Evolutionary conservation across 257 asterid genomes (phyloP), one percentile per base, ranked within the genome.

Genomic region (Coffea canephora): DNA sequence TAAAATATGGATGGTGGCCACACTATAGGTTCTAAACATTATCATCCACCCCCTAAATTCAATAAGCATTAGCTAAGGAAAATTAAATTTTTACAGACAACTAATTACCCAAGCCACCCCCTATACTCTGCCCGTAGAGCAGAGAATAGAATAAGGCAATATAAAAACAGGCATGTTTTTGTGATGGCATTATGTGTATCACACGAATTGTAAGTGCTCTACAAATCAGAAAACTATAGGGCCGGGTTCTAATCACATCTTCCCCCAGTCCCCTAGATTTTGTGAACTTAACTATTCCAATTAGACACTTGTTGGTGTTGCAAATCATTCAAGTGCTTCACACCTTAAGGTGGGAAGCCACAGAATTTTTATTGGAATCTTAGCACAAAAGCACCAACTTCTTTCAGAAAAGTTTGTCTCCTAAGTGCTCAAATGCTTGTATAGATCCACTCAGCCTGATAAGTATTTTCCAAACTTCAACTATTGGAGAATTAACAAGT

Each of bases 341-440:
- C 41, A 68, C 31, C 43, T 59, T 75, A 78, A 70, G 73, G 91
- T 86, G 75, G 82, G 83, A 84, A 83, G 64, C 87, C 87, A 88
- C 88, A 75, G 68, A 82, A 52, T 48, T 50, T 69, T 48, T 64
- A 79, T 82, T 86, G 92, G 92, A 86, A 82, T 82, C 92, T 82
- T 88, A 86, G 82, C 81, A 80, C 75, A 78, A 80, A 76, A 59
- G 84, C 88, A 86, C 88, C 86, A 77, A 73, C 66, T 82, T 69
- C 69, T 84, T 68, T 78, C 86, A 54, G 77, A 39, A 80, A 43
- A 61, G 71, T 74, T 82, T 87, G 90, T 87, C 89, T 57, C 87
- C 90, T 73, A 70, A 82, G 78, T 84, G 83, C 81, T 79, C 48
- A 70, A 84, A 27, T 68, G 77, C 79, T 71, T 72, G 57, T 23